phyloP scores from a whole-genome alignment of 1,139 yeast genomes.

The Blastobotrys elegans region DNA sequence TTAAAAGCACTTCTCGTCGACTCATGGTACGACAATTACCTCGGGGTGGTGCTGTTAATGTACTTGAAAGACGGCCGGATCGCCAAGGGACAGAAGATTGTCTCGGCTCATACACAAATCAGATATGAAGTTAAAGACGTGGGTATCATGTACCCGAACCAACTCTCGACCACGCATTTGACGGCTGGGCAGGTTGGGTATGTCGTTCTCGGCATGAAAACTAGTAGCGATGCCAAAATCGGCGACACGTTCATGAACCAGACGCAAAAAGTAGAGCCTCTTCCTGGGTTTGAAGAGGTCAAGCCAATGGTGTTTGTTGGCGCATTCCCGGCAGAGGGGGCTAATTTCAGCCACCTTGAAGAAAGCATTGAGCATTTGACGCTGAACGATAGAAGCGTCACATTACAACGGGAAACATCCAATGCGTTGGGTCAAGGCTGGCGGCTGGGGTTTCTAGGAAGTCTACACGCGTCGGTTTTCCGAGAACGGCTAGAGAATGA shows the following conservation, averaged over 20 bases:
- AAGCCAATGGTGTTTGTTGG: slow-evolving; percentile 99
- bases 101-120: slow-evolving; percentile 71
- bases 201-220: slow-evolving; percentile 88
- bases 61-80: slow-evolving; percentile 79
- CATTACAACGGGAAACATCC: slow-evolving; percentile 84
- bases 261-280: slow-evolving; percentile 65
- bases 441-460: slow-evolving; percentile 93
- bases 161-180: slow-evolving; percentile 51
- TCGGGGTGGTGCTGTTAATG: slow-evolving; percentile 87
- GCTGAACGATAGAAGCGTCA: slow-evolving; percentile 85
- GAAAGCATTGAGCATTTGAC: slow-evolving; percentile 87
- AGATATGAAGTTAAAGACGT: slow-evolving; percentile 86
- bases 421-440: slow-evolving; percentile 96
- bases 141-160: slow-evolving; percentile 93
- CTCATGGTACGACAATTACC: slow-evolving; percentile 93
- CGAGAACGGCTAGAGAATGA: slow-evolving; percentile 87
- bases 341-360: slow-evolving; percentile 82
- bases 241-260: slow-evolving; percentile 84
- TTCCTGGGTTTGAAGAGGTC: slow-evolving; percentile 94
- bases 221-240: slow-evolving; percentile 77
- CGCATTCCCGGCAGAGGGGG: slow-evolving; percentile 95
- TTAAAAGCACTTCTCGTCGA: slow-evolving; percentile 80
- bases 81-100: slow-evolving; percentile 65
- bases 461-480: slow-evolving; percentile 91
- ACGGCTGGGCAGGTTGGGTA: slow-evolving; percentile 94